These are phyloP conservation scores for Pueraria montana DNA, from an alignment of 306 rosid genomes.

Conservation along the genomic window DNA sequence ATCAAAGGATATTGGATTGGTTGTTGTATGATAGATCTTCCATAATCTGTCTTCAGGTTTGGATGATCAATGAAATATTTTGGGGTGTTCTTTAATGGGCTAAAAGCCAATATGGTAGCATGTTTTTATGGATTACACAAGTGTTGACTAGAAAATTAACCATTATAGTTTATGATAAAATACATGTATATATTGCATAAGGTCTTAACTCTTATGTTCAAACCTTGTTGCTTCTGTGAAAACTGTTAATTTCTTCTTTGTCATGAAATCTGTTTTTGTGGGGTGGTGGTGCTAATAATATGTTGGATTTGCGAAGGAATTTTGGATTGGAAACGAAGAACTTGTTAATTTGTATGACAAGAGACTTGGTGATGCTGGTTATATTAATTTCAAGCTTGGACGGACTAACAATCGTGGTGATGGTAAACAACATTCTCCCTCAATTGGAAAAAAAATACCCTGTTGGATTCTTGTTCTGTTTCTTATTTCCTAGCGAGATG, in stretches of 20 bases:
- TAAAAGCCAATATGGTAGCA: neutral
- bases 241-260: neutral
- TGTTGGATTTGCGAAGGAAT: conserved; percentile 61
- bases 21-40: conserved; percentile 85
- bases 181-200: neutral
- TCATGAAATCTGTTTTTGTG: conserved; percentile 4
- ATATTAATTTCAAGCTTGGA: conserved; percentile 77
- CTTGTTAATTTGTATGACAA: conserved; percentile 79
- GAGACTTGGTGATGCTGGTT: conserved; percentile 82
- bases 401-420: conserved; percentile 95
- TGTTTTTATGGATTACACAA: neutral
- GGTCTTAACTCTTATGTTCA: neutral
- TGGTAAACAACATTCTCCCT: conserved; percentile 59
- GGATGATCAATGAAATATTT: conserved; percentile 25
- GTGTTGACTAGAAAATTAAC: neutral
- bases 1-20: conserved; percentile 81
- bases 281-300: conserved; percentile 10
- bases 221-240: neutral
- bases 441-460: conserved; percentile 28
- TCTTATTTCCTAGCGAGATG: neutral
- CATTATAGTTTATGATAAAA: neutral
- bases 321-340: conserved; percentile 85
- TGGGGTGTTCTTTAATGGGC: conserved; percentile 11
- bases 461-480: neutral
- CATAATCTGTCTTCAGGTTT: conserved; percentile 96